Conservation (phyloP, 345 rosid genomes). For the Limnanthes douglasii region DNA sequence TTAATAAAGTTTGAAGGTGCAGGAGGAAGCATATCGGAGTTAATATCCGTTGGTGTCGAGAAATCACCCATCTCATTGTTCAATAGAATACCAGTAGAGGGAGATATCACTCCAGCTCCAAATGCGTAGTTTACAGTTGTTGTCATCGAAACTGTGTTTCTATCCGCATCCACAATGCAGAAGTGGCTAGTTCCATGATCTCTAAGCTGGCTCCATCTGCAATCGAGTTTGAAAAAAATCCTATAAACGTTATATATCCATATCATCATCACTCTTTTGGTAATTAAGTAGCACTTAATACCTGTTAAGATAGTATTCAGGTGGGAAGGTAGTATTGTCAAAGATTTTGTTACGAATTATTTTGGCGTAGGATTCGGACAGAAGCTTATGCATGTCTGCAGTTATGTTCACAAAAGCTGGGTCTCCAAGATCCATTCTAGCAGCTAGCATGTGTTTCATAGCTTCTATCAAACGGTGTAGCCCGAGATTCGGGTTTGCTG, state of each 20-base stretch:
- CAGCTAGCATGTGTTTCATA: conserved; percentile 82
- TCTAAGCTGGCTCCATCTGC: conserved; percentile 78
- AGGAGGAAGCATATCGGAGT: conserved; percentile 67
- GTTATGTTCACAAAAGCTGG: conserved; percentile 42
- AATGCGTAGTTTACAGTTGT: conserved; percentile 54
- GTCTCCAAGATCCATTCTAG: conserved; percentile 84
- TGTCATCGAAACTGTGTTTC: conserved; percentile 84
- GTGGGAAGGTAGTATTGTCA: conserved; percentile 76
- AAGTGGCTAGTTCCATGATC: conserved; percentile 97
- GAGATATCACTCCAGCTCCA: conserved; percentile 67
- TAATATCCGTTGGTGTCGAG: conserved; percentile 47
- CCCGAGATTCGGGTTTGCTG: conserved; percentile 37
- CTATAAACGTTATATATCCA: not conserved
- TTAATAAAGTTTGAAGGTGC: conserved; percentile 71
- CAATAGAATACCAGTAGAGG: conserved; percentile 63
- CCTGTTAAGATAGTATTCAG: conserved; percentile 61
- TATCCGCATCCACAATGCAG: conserved; percentile 60
- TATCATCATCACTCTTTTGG: not conserved
- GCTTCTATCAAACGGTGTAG: conserved; percentile 78
- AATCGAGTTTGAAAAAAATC: not conserved
- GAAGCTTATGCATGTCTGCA: conserved; percentile 33
- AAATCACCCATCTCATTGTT: conserved; percentile 95
- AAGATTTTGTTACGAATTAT: conserved; percentile 37
- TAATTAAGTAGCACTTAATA: conserved; percentile 5
- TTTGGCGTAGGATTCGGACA: conserved; percentile 44